These are phyloP conservation scores for Caryopteris hybrid DNA, from an alignment of 305 asterid genomes.

Conservation along the genomic window DNA sequence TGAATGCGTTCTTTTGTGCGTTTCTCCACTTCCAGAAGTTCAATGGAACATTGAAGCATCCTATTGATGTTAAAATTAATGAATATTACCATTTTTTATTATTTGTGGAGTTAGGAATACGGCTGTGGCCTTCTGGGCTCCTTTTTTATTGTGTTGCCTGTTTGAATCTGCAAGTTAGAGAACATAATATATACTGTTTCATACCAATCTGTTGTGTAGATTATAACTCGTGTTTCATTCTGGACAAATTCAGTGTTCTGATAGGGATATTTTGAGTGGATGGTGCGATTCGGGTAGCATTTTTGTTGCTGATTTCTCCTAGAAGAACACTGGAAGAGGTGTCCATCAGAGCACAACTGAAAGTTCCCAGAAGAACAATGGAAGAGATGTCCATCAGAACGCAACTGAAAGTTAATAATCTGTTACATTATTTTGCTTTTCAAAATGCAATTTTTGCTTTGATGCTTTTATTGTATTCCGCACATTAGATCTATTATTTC, in stretches of 20 bases:
- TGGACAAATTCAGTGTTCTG: constrained; percentile 25
- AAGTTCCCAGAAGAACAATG: constrained; percentile 10
- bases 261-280: constrained; percentile 46
- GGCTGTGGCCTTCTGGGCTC: no score
- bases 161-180: neutral
- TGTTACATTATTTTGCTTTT: no score
- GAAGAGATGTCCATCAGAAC: neutral
- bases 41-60: neutral
- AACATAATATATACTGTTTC: no score
- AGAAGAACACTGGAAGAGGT: neutral
- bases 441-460: neutral
- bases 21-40: neutral
- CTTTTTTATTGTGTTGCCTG: neutral
- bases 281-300: constrained; percentile 58
- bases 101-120: neutral
- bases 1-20: neutral
- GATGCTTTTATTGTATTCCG: neutral
- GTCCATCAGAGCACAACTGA: no score
- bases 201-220: no score
- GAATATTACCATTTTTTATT: neutral
- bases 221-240: constrained; percentile 4
- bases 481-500: no score
- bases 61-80: neutral
- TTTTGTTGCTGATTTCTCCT: constrained; percentile 39
- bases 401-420: neutral